Conservation (phyloP, 495 filamentous ascomycete genomes). For the Ramalina intermedia region DNA sequence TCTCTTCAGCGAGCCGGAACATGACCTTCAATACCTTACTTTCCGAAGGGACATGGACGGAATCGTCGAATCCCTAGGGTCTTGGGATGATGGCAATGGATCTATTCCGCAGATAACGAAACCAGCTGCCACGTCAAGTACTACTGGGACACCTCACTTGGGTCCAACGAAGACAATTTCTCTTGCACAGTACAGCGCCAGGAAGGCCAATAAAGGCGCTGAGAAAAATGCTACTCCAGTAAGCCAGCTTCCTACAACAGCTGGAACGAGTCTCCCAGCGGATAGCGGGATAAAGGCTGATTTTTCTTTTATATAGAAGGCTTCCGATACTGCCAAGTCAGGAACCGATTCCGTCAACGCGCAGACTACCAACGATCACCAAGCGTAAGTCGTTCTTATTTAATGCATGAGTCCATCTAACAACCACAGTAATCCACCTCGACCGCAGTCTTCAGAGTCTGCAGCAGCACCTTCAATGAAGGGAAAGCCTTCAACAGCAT, state of each 20-base stretch:
- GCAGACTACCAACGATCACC: neutral
- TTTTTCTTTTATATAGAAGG: neutral
- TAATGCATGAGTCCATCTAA: too few species aligned
- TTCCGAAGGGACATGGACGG: constrained; percentile 32
- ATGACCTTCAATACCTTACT: constrained; percentile 40
- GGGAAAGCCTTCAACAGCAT: neutral
- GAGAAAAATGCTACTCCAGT: constrained; percentile 18
- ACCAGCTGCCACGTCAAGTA: constrained; percentile 21
- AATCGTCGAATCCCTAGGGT: constrained; percentile 32
- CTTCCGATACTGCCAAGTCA: neutral
- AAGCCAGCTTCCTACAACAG: constrained; percentile 7
- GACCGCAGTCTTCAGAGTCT: too few species aligned
- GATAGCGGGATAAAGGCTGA: constrained; percentile 1
- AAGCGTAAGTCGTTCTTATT: neutral
- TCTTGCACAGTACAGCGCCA: constrained; percentile 35
- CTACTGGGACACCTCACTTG: constrained; percentile 20
- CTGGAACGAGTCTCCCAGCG: constrained; percentile 11
- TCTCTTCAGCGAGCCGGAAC: constrained; percentile 32
- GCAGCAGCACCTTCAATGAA: neutral
- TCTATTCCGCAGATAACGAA: constrained; percentile 27
- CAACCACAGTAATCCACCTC: too few species aligned
- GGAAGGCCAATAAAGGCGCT: constrained; percentile 11
- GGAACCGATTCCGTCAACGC: neutral
- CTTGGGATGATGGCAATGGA: constrained; percentile 38
- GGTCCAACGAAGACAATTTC: constrained; percentile 32